phyloP scores from a whole-genome alignment of 192 early-diverging fungal genomes.

The Mortierella antarctica region DNA sequence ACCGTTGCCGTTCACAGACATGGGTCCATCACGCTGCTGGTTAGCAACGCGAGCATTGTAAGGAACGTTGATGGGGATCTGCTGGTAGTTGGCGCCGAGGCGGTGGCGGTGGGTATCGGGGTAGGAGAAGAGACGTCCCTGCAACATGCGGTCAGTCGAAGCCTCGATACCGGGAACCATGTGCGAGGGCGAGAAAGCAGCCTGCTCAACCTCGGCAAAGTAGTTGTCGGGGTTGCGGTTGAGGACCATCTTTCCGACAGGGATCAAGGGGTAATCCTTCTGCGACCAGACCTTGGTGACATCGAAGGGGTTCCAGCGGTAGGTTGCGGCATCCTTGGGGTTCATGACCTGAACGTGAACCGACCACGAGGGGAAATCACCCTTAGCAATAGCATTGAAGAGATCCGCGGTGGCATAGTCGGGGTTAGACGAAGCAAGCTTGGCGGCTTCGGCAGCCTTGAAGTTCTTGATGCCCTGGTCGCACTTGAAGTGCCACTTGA shows the following conservation, averaged over 20 bases:
- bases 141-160: constrained; percentile 74
- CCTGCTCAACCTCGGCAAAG: constrained; percentile 82
- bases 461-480: constrained; percentile 71
- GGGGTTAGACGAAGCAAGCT: constrained; percentile 61
- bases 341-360: constrained; percentile 72
- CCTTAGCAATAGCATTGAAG: constrained; percentile 69
- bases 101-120: constrained; percentile 77
- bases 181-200: constrained; percentile 75
- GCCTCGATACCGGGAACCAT: constrained; percentile 77
- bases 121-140: constrained; percentile 80
- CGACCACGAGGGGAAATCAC: constrained; percentile 74
- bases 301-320: constrained; percentile 74
- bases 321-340: constrained; percentile 66
- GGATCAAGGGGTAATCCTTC: constrained; percentile 69
- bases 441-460: constrained; percentile 60
- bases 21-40: constrained; percentile 76
- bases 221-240: constrained; percentile 80
- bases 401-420: constrained; percentile 74
- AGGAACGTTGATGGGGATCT: constrained; percentile 77
- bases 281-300: constrained; percentile 75
- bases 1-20: constrained; percentile 63
- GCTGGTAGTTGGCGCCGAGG: constrained; percentile 75
- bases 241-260: constrained; percentile 76
- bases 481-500: constrained; percentile 74
- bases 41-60: constrained; percentile 58